Evolutionary conservation across 164 flowering plant species (phyloP).

Genomic region (Platanus orientalis): DNA sequence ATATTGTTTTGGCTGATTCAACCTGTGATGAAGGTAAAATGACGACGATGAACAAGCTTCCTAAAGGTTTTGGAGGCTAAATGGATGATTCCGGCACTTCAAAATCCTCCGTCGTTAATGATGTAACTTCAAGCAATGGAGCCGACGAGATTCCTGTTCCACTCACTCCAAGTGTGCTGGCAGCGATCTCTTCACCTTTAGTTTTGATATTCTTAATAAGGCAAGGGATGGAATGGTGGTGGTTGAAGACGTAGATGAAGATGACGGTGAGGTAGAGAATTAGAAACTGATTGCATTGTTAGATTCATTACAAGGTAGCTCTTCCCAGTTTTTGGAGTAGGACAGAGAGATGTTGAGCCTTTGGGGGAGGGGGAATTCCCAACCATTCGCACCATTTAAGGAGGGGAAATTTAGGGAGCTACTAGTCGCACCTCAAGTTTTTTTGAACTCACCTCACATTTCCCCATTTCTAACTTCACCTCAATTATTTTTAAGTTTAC

Average conservation of each 20-base stretch:
- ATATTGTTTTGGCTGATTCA: constrained; percentile 14
- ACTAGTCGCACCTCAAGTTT: too few relatives aligned
- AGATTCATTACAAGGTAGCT: constrained; percentile 42
- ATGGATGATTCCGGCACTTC: constrained; percentile 59
- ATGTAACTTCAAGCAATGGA: constrained; percentile 39
- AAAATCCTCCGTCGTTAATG: constrained; percentile 63
- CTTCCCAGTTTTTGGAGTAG: constrained; percentile 28
- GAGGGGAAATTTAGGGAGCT: too few relatives aligned
- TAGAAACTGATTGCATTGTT: neutral
- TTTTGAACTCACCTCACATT: too few relatives aligned
- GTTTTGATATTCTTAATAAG: constrained; percentile 41
- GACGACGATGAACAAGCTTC: constrained; percentile 11
- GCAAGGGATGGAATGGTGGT: neutral
- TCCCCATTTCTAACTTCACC: too few relatives aligned
- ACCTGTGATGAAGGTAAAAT: constrained; percentile 5
- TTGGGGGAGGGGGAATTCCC: too few relatives aligned
- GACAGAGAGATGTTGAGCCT: too few relatives aligned
- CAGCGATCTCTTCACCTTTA: constrained; percentile 21
- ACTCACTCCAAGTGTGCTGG: constrained; percentile 11
- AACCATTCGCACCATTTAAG: too few relatives aligned
- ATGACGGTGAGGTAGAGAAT: neutral
- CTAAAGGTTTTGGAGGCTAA: constrained; percentile 30
- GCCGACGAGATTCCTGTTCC: constrained; percentile 47
- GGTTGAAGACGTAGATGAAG: constrained; percentile 11
- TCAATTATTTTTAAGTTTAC: too few relatives aligned